Base-by-base conservation (phyloP, 2,329 filamentous ascomycete genomes). In the Alternaria triticimaculans region DNA sequence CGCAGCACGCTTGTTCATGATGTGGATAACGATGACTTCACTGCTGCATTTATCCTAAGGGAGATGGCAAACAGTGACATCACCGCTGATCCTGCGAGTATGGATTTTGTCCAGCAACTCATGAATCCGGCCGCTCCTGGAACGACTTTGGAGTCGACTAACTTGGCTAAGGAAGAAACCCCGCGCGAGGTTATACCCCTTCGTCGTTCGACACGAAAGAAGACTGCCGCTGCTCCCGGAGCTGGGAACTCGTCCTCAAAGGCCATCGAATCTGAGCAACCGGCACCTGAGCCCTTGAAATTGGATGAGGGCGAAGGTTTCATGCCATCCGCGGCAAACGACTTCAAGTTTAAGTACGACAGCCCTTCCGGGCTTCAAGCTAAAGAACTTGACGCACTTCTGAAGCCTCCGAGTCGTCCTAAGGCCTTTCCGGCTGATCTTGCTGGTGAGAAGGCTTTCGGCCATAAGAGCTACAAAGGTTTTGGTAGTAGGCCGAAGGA, bases 331-430 rank as follows among this genome's bases (percentile, higher is more conserved):
- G 58, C 44, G 6, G 45, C 8, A 2, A 62, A 60, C 12, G 30
- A 41, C 25, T 64, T 55, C 8, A 60, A 46, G 7, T 64, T 64
- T n/a, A 28, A 58, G 25, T 48, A 54, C 18, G 51, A 58, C 37
- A 60, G 55, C 33, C 30, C 55, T 14, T 56, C 62, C 14, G 58
- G 59, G 3, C 55, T 12, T 6, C 59, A 41, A 37, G 45, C 64
- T 2, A 18, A 18, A 1, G 37, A 67, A 6, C 44, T 67, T 14
- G 53, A 60, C 14, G 14, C 26, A 20, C 45, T 67, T 0, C 18
- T 67, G 2, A 51, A 46, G 14, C 45, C 53, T 12, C 55, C 55
- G 7, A n/a, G 50, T 3, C 49, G 43, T 5, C 49, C 44, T 3
- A 28, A 48, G 26, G 14, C 25, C 14, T 54, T 54, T 14, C 30